Evolutionary conservation across 2,329 filamentous ascomycete genomes (phyloP).

Genomic region (Diplocarpon rosae): DNA sequence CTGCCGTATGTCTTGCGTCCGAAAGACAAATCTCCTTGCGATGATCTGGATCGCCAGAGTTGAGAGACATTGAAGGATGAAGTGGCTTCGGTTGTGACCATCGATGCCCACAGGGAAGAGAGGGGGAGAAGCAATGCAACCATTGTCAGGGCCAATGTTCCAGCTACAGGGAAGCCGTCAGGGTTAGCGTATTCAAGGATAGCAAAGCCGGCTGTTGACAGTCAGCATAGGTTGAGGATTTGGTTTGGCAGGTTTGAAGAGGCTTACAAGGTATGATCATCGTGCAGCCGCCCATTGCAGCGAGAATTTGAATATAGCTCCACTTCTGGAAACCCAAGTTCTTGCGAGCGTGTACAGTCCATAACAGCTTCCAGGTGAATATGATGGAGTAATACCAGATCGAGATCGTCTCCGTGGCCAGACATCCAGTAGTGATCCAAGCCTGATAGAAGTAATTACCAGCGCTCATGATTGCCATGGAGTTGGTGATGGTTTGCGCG

Average conservation of each 20-base stretch:
- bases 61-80: constrained; percentile 15
- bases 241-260: neutral
- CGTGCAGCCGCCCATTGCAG: constrained; percentile 57
- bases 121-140: constrained; percentile 54
- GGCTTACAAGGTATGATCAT: constrained; percentile 50
- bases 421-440: constrained; percentile 34
- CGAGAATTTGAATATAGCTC: constrained; percentile 54
- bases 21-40: constrained; percentile 2
- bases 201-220: constrained; percentile 44
- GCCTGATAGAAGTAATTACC: constrained; percentile 23
- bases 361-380: constrained; percentile 49
- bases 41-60: constrained; percentile 3
- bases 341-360: constrained; percentile 43
- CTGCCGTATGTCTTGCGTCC: constrained; percentile 8
- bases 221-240: constrained; percentile 7
- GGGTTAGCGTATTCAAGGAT: constrained; percentile 39
- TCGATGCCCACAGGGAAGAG: constrained; percentile 53
- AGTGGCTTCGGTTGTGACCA: constrained; percentile 15
- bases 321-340: constrained; percentile 48
- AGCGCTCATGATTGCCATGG: constrained; percentile 14
- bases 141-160: constrained; percentile 43
- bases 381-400: constrained; percentile 53
- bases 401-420: constrained; percentile 41
- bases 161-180: constrained; percentile 39
- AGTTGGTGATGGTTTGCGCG: constrained; percentile 38